Evolutionary conservation across 371 early-diverging fungal genomes (phyloP).

Genomic region (Chytridium lagenaria): DNA sequence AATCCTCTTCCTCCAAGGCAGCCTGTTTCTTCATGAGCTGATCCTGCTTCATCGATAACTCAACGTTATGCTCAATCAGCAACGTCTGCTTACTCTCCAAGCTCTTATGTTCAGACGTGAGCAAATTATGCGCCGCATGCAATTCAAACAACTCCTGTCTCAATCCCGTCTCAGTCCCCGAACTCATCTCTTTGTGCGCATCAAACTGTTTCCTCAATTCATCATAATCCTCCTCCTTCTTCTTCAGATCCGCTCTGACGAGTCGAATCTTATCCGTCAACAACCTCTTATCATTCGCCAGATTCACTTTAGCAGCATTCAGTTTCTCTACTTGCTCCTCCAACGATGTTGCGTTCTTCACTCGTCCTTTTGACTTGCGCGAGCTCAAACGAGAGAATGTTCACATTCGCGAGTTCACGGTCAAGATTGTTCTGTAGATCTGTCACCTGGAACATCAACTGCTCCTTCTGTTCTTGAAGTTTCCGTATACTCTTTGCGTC

Average conservation of each 20-base stretch:
- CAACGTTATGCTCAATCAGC: slow-evolving; percentile 37
- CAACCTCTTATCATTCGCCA: slow-evolving; percentile 53
- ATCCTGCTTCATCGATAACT: slow-evolving; percentile 30
- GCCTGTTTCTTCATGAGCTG: slow-evolving; percentile 23
- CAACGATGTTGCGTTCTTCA: slow-evolving; percentile 47
- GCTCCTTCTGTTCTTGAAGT: slow-evolving; percentile 52
- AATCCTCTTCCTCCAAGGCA: slow-evolving; percentile 13
- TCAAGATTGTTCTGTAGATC: slow-evolving; percentile 55
- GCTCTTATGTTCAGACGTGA: slow-evolving; percentile 32
- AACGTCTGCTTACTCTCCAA: slow-evolving; percentile 38
- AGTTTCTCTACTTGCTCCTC: slow-evolving; percentile 53
- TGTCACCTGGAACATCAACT: slow-evolving; percentile 60
- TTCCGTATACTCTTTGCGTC: slow-evolving; percentile 43
- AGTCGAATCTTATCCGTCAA: slow-evolving; percentile 52
- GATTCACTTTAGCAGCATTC: slow-evolving; percentile 41
- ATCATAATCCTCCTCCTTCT: slow-evolving; percentile 45
- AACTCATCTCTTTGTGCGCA: slow-evolving; percentile 31
- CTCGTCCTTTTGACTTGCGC: slow-evolving; percentile 42
- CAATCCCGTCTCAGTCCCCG: slow-evolving; percentile 29
- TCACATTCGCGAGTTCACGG: slow-evolving; percentile 50
- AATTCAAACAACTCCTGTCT: slow-evolving; percentile 32
- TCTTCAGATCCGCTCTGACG: slow-evolving; percentile 41
- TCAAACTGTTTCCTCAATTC: slow-evolving; percentile 31
- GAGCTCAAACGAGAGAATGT: slow-evolving; percentile 50
- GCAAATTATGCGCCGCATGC: slow-evolving; percentile 26